A percentile compares a stretch with the other conserved stretches of the same genome.
phyloP scores from a whole-genome alignment of 2,329 filamentous ascomycete species.

The Colletotrichum euphorbiae region DNA sequence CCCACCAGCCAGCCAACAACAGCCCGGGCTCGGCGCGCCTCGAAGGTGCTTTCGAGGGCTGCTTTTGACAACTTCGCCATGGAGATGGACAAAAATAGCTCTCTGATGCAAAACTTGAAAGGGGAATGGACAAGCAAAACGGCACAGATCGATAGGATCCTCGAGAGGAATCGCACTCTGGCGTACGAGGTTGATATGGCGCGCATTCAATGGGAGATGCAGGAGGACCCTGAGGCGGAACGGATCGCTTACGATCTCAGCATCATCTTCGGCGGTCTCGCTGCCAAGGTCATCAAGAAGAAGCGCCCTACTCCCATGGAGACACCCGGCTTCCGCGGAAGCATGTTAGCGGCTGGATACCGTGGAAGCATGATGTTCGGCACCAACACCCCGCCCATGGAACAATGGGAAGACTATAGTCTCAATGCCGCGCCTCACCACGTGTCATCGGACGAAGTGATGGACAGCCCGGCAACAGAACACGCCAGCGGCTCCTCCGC shows the following conservation, averaged over 20 bases:
- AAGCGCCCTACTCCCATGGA: slow-evolving; percentile 19
- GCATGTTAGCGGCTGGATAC: slow-evolving; percentile 33
- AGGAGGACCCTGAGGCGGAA: slow-evolving; percentile 25
- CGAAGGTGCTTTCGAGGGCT: slow-evolving; percentile 37
- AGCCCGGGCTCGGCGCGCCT: slow-evolving; percentile 30
- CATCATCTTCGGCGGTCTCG: slow-evolving; percentile 49
- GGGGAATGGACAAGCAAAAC: slow-evolving; percentile 54
- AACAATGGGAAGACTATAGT: slow-evolving; percentile 28
- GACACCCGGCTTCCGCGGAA: slow-evolving; percentile 19
- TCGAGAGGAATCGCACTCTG: slow-evolving; percentile 50
- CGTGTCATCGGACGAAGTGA: slow-evolving; percentile 51
- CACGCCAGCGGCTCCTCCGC: slow-evolving; percentile 51
- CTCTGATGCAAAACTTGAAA: slow-evolving; percentile 52
- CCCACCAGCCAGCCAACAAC: slow-evolving; percentile 26
- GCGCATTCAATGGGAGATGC: slow-evolving; percentile 25
- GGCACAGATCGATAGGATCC: slow-evolving; percentile 48
- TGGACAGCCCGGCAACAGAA: slow-evolving; percentile 51
- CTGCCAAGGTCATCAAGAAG: slow-evolving; percentile 30
- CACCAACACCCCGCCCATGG: slow-evolving; percentile 34
- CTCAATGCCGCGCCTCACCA: slow-evolving; percentile 39
- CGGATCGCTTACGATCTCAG: slow-evolving; percentile 33
- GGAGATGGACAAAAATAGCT: slow-evolving; percentile 45
- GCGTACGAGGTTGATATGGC: slow-evolving; percentile 25
- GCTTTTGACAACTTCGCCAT: slow-evolving; percentile 34
- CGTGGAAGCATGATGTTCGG: slow-evolving; percentile 37